Conservation (phyloP, 768 basidiomycete genomes). For the Russula virescens region DNA sequence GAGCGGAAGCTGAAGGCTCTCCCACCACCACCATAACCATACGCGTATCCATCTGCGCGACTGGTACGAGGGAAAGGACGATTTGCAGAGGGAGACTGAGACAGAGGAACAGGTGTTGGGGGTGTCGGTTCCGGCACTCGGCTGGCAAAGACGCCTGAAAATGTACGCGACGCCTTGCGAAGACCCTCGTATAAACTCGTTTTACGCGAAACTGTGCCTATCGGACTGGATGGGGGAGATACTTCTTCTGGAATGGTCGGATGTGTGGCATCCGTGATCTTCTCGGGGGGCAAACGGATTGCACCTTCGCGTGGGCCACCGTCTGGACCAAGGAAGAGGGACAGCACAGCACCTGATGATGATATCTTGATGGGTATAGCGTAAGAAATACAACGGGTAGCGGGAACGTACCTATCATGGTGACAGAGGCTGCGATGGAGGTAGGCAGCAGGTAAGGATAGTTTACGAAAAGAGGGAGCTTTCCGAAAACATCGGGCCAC, state of each 20-base stretch:
- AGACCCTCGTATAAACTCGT: slow-evolving; percentile 23
- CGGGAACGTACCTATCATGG: slow-evolving; percentile 53
- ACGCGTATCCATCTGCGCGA: slow-evolving; percentile 68
- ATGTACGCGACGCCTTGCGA: slow-evolving; percentile 39
- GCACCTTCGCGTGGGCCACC: slow-evolving; percentile 85
- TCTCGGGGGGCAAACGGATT: slow-evolving; percentile 80
- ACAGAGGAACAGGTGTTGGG: slow-evolving; percentile 34
- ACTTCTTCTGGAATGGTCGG: slow-evolving; percentile 67
- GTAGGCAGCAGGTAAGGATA: slow-evolving; percentile 94
- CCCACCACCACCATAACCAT: slow-evolving; percentile 56
- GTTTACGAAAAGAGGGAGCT: slow-evolving; percentile 57
- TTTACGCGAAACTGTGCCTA: slow-evolving; percentile 28
- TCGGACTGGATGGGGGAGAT: slow-evolving; percentile 40
- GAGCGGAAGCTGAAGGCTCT: slow-evolving; percentile 30
- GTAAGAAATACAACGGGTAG: not conserved
- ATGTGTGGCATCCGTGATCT: slow-evolving; percentile 36
- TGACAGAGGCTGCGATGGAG: slow-evolving; percentile 67
- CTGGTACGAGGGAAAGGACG: slow-evolving; percentile 48
- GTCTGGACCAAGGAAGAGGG: slow-evolving; percentile 84
- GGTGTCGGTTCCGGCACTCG: slow-evolving; percentile 40
- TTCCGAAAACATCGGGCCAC: slow-evolving; percentile 72
- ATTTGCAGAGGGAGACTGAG: slow-evolving; percentile 37
- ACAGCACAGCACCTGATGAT: slow-evolving; percentile 68
- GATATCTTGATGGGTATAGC: not conserved
- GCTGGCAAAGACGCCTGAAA: slow-evolving; percentile 56